Base-by-base conservation (phyloP, 2,329 filamentous ascomycete genomes). In the Claviceps sp. region DNA sequence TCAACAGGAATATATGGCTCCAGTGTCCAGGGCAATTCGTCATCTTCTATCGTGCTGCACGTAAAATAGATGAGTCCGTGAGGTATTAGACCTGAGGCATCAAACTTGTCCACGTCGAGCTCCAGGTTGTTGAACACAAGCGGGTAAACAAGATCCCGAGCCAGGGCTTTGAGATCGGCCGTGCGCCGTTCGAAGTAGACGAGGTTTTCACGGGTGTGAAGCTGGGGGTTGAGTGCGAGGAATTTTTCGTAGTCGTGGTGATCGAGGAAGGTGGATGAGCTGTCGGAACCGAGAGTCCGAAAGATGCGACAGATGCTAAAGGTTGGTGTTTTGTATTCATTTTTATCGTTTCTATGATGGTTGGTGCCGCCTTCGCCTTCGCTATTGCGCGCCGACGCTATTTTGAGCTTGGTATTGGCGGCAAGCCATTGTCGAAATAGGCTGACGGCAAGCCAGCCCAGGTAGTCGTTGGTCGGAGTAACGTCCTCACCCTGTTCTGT, bases 391-490 rank as follows among this genome's bases (percentile, higher is more conserved):
- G 56, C 64, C 54, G 65, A 58, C 52, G 67, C 52, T 13, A 70
- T 80, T 3, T 84, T 77, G 0, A 88, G 85, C 2, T 87, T 85
- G 4, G 87, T 95, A 65, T 89, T 91, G 61, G 96, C 90, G 4
- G 89, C 88, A 6, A 96, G 75, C 89, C 90, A 96, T 67, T 95
- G 89, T 3, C 91, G 79, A 69, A 96, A 97, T 14, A 95, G 73
- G 44, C 82, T 87, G 48, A 95, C 80, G 20, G 82, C 89, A 6
- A 95, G 78, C 90, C 90, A 96, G 67, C 95, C 89, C 20, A 95
- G 74, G 65, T 90, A 95, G 51, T 82, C 82, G 48, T 84, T 93
- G 20, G 75, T 73, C 0, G 91, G 91, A 2, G 77, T 84, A 45
- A 95, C 86, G 51, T 89, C 80, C 64, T 96, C 90, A 51, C 91